Conservation (phyloP, 331 rosid genomes). For the Quercus tomentella region DNA sequence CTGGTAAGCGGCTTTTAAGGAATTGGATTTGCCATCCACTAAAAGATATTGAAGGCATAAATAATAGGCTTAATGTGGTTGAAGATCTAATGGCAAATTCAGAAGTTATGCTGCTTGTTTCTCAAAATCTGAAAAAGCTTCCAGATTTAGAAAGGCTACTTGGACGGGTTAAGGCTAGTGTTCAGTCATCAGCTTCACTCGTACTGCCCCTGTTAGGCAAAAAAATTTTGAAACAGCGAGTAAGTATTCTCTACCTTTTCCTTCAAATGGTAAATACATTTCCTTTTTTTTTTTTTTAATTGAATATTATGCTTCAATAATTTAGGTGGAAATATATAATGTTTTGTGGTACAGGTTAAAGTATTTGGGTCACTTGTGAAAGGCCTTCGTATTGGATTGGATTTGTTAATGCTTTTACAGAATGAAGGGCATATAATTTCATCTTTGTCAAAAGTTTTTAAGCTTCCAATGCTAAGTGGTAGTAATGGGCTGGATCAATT, state of each 20-base stretch:
- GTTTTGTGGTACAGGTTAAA: constrained; percentile 64
- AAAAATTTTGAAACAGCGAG: constrained; percentile 82
- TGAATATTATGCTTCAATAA: neutral
- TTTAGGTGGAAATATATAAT: constrained; percentile 1
- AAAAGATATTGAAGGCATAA: constrained; percentile 65
- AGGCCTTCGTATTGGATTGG: constrained; percentile 79
- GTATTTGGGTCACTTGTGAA: constrained; percentile 79
- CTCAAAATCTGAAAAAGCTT: constrained; percentile 71
- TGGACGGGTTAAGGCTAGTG: constrained; percentile 72
- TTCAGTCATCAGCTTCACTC: constrained; percentile 63
- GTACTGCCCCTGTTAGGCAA: constrained; percentile 61
- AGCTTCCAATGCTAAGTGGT: constrained; percentile 57
- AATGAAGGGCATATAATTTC: constrained; percentile 49
- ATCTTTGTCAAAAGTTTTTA: constrained; percentile 48
- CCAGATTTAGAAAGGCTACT: constrained; percentile 85
- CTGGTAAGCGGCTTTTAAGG: constrained; percentile 87
- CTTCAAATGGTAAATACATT: neutral
- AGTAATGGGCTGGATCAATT: constrained; percentile 70
- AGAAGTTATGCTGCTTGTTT: constrained; percentile 51
- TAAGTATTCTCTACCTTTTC: constrained; percentile 33
- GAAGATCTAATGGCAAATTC: constrained; percentile 55
- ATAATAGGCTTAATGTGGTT: constrained; percentile 75
- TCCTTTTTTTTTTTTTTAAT: neutral
- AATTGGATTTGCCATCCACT: constrained; percentile 92
- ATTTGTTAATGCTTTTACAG: constrained; percentile 61